A percentile compares a stretch with the other conserved stretches of the same genome.
phyloP scores from a whole-genome alignment of 139 green algal species.

The Closterium sp. region DNA sequence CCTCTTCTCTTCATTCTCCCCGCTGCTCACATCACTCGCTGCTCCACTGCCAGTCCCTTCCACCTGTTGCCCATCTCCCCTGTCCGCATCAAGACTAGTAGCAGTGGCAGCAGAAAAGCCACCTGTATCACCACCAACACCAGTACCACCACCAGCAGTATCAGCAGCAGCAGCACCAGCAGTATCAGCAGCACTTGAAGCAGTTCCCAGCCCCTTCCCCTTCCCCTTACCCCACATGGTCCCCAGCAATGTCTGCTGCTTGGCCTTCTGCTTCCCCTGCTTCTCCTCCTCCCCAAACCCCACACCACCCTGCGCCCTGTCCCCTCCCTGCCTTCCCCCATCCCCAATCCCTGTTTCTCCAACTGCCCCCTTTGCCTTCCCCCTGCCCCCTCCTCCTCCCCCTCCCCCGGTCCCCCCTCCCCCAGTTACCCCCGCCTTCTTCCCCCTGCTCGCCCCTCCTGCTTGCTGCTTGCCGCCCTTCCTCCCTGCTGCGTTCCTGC shows the following conservation, averaged over 20 bases:
- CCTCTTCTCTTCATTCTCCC: background rate
- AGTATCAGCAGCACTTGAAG: background rate
- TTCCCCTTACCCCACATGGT: background rate
- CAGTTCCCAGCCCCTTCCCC: background rate
- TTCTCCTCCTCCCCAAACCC: background rate
- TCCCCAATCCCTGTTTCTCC: background rate
- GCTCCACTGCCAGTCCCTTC: background rate
- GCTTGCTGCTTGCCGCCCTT: background rate
- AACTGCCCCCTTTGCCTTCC: background rate
- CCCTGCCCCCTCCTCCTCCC: background rate
- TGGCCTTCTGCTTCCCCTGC: background rate
- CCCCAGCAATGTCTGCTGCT: background rate
- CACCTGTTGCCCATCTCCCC: background rate
- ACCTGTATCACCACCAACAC: background rate
- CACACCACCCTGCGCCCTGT: background rate
- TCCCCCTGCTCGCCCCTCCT: background rate
- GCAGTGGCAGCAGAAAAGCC: background rate
- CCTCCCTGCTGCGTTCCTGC: background rate
- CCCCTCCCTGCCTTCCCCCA: background rate
- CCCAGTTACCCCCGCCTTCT: background rate
- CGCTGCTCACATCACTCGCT: background rate
- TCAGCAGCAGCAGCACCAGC: background rate
- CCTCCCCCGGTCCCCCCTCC: background rate
- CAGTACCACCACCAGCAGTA: background rate
- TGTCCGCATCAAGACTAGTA: background rate